Conservation (phyloP, 148 eudicot genomes). For the Salicornia ramosissima region DNA sequence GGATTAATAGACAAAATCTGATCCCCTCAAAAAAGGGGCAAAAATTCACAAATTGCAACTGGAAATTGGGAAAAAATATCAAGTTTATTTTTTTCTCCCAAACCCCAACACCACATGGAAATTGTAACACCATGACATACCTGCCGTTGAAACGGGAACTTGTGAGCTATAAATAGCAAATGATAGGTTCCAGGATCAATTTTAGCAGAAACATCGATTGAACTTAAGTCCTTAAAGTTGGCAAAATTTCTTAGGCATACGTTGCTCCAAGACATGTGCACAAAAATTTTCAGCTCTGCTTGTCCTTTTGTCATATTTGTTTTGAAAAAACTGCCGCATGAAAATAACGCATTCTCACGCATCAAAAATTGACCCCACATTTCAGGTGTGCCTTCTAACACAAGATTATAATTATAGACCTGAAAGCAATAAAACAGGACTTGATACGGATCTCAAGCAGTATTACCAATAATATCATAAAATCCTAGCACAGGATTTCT, state of each 20-base stretch:
- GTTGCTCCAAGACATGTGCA: constrained; percentile 40
- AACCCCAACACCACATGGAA: background rate
- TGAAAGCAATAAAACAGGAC: constrained; percentile 26
- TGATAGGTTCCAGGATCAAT: constrained; percentile 67
- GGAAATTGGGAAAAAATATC: background rate
- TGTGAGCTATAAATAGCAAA: constrained; percentile 59
- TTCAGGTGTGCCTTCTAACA: constrained; percentile 57
- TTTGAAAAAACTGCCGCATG: constrained; percentile 53
- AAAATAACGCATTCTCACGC: constrained; percentile 37
- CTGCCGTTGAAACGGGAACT: constrained; percentile 59
- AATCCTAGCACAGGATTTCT: background rate
- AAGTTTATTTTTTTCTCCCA: too few species aligned
- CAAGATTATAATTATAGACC: constrained; percentile 62
- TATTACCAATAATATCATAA: background rate
- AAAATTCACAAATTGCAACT: background rate
- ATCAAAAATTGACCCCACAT: constrained; percentile 30
- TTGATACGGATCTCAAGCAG: constrained; percentile 1
- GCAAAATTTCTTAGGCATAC: constrained; percentile 26
- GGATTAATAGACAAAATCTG: background rate
- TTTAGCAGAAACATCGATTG: constrained; percentile 25
- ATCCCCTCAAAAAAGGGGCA: background rate
- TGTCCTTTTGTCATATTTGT: constrained; percentile 25
- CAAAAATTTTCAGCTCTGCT: constrained; percentile 37
- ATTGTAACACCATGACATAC: constrained; percentile 30
- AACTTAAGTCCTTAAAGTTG: constrained; percentile 20